These are phyloP conservation scores for Clohesyomyces aquaticus DNA, from an alignment of 495 filamentous ascomycete genomes.

Conservation along the genomic window DNA sequence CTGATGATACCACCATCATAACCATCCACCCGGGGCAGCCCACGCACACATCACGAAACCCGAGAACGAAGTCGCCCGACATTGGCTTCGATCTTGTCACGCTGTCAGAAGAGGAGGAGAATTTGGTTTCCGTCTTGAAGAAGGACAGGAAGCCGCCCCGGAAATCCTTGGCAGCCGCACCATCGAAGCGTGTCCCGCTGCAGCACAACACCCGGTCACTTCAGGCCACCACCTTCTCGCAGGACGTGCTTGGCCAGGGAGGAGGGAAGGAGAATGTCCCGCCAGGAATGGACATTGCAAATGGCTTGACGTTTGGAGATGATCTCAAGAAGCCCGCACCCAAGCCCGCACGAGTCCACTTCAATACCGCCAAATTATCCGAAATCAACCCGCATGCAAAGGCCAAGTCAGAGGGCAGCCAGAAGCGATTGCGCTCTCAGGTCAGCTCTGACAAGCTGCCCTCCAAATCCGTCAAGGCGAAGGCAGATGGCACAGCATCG, in stretches of 20 bases:
- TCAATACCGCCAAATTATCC: conserved; percentile 22
- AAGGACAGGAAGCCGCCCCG: conserved; percentile 37
- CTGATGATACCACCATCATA: conserved; percentile 50
- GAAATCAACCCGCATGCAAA: conserved; percentile 18
- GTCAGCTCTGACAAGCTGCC: conserved; percentile 30
- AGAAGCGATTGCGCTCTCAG: conserved; percentile 34
- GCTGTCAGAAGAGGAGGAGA: conserved; percentile 42
- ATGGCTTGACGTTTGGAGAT: conserved; percentile 13
- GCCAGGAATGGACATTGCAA: conserved; percentile 35
- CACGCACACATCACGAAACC: conserved; percentile 14
- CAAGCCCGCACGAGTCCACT: conserved; percentile 37
- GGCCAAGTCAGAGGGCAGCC: conserved; percentile 17
- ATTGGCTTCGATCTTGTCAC: conserved; percentile 41
- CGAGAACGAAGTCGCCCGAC: conserved; percentile 33
- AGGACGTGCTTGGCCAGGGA: conserved; percentile 43
- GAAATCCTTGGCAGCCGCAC: conserved; percentile 46
- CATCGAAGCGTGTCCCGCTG: conserved; percentile 47
- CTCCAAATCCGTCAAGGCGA: conserved; percentile 35
- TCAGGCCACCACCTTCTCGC: conserved; percentile 27
- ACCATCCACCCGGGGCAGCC: conserved; percentile 51
- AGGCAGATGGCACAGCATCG: conserved; percentile 23
- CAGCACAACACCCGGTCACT: conserved; percentile 28
- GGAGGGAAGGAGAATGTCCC: conserved; percentile 53
- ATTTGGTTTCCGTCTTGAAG: conserved; percentile 32
- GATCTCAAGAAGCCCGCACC: conserved; percentile 8